Evolutionary conservation across 2,329 filamentous ascomycete species (phyloP), one percentile per base, ranked within the genome.

Genomic region (Passalora sequoiae): DNA sequence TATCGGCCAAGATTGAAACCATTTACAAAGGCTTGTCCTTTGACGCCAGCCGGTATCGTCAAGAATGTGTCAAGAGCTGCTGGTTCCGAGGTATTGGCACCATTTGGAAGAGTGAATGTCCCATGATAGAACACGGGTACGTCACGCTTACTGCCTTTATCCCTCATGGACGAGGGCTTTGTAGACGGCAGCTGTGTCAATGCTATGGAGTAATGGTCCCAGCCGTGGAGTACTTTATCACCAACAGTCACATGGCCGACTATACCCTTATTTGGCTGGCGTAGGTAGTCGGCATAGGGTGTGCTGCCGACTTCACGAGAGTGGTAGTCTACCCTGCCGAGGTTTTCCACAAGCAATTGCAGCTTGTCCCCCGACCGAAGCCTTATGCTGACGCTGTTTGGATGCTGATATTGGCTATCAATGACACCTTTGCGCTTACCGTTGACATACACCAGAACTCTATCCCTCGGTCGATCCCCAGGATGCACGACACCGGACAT

Each of bases 271-370:
- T 59, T 60, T 17, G 67, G 73, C 24, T 76, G 71, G 8, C 47
- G 33, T 16, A 60, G 20, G 16, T 49, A 39, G 20, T 59, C 57
- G 1, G 42, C 38, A 21, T 54, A 55, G 0, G 33, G 33, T 4
- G 60, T 59, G 7, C 73, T 60, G n/a, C n/a, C n/a, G n/a, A n/a
- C n/a, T n/a, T n/a, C n/a, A 4, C 59, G 54, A 2, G 66, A 65
- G 36, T 64, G 65, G 46, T 70, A 73, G 47, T 75, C 68, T 1
- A 74, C 69, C 2, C 73, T 65, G 1, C 72, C 73, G n/a, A 76
- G 62, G 38, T 75, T 76, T 55, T 76, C 73, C 1, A 74, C 66
- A 3, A 75, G 54, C 0, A 75, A 62, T 43, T 66, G 60, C 4
- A 75, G 47, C 17, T 52, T 62, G 48, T 73, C 70, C 4, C 69